Evolutionary conservation across 306 rosid genomes (phyloP), one percentile per base, ranked within the genome.

Genomic region (Macrotyloma uniflorum): DNA sequence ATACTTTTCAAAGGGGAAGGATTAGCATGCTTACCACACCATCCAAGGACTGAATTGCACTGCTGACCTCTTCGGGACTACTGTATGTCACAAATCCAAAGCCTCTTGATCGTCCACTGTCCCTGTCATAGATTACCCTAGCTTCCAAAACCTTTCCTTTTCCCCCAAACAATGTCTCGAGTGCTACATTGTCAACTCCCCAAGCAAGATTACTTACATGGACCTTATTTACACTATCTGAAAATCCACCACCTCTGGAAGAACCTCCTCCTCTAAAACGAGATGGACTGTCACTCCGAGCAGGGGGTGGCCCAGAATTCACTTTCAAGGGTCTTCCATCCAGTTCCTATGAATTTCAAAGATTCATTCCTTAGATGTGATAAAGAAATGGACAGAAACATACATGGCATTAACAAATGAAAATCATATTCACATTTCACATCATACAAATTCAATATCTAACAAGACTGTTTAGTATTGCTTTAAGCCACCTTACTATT

Each of bases 81-180:
- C 83, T 54, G 74, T 69, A 93, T 40, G 99, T 93, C 75, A 95
- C 96, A 82, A 95, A 95, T 66, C 99, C 97, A 62, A 95, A 95
- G 28, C 99, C 99, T 82, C 91, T 95, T 26, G 99, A 95, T 73
- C 91, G 88, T 43, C 99, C 99, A 88, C 90, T 95, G n/a, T 95
- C 99, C 85, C 97, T 90, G 70, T 95, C 99, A 75, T 80, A 93
- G 79, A 95, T 86, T 5, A 95, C 99, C 86, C 81, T 93, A 18
- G 99, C 99, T 49, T 95, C 97, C 84, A 95, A 22, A 72, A 95
- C 99, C 72, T 74, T 84, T 57, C 99, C 99, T 55, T 85, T 88
- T 85, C 84, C 97, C 0, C 89, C 73, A 72, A 95, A 95, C 85
- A 95, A 84, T 74, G 75, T 55, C 89, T 91, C 91, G 19, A 95